Evolutionary conservation across 805 yeast species (phyloP).

Genomic region (Kurtzmaniella cleridarum): DNA sequence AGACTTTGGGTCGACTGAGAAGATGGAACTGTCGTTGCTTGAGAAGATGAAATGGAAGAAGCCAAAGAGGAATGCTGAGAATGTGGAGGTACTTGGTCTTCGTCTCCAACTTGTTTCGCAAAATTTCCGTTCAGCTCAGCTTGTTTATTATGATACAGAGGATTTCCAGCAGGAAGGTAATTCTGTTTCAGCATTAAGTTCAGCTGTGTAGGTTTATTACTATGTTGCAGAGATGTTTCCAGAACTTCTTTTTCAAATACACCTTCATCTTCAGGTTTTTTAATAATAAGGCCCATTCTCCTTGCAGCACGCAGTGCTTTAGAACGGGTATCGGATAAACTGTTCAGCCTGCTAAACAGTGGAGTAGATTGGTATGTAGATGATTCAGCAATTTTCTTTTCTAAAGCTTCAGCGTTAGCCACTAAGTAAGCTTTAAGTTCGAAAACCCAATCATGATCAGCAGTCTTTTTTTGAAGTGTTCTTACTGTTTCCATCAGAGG

Average conservation of each 20-base stretch:
- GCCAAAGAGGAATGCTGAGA: too few species aligned
- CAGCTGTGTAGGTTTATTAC: too few species aligned
- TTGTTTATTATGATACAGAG: too few species aligned
- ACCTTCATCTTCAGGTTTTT: constrained; percentile 27
- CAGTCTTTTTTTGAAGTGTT: constrained; percentile 30
- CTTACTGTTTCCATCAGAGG: constrained; percentile 36
- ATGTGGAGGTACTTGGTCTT: too few species aligned
- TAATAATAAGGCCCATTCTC: constrained; percentile 69
- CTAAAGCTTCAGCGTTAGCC: constrained; percentile 28
- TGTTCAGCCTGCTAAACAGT: constrained; percentile 21
- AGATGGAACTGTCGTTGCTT: constrained; percentile 8
- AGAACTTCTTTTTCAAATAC: constrained; percentile 4
- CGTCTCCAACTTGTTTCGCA: too few species aligned
- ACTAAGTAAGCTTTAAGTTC: constrained; percentile 34
- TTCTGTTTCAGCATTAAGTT: too few species aligned
- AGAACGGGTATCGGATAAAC: constrained; percentile 34
- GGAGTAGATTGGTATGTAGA: constrained; percentile 8
- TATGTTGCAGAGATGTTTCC: background rate
- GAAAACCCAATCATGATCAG: constrained; percentile 41
- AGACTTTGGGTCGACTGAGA: constrained; percentile 6
- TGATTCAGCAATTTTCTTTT: constrained; percentile 21
- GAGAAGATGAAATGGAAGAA: too few species aligned
- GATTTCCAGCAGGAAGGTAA: too few species aligned
- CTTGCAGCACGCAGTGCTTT: constrained; percentile 63
- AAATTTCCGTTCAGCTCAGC: too few species aligned